Evolutionary conservation across 805 yeast genomes (phyloP).

Genomic region (Metschnikowia lunata): DNA sequence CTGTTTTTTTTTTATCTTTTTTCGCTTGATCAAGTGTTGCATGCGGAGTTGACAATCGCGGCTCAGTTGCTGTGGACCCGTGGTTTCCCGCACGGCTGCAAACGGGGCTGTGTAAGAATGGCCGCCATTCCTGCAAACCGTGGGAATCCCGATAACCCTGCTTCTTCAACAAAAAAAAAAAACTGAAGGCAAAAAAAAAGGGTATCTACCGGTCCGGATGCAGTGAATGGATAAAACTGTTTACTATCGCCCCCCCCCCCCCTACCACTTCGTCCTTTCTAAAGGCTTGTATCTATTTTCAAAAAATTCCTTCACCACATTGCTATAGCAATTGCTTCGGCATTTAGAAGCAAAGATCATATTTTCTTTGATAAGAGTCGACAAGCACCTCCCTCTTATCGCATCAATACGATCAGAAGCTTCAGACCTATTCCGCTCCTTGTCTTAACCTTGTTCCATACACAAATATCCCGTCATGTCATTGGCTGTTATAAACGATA

Average conservation of each 20-base stretch:
- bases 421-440: background rate
- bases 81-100: constrained; percentile 12
- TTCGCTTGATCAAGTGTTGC: background rate
- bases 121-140: constrained; percentile 9
- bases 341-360: too few relatives aligned
- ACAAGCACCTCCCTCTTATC: too few relatives aligned
- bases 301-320: too few relatives aligned
- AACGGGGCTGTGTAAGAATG: constrained; percentile 15
- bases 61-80: background rate
- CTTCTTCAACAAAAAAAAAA: background rate
- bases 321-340: too few relatives aligned
- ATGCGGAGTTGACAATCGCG: background rate
- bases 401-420: too few relatives aligned
- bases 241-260: background rate
- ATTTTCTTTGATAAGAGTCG: too few relatives aligned
- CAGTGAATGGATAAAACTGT: constrained; percentile 1
- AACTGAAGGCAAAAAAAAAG: background rate
- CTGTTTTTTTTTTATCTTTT: too few relatives aligned
- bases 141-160: constrained; percentile 2
- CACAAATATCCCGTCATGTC: constrained; percentile 10
- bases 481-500: constrained; percentile 14
- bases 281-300: too few relatives aligned
- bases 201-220: background rate
- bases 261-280: background rate
- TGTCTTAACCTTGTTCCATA: background rate